Evolutionary conservation across 352 stramenopile species (phyloP).

Genomic region (Globisporangium iwayamae): DNA sequence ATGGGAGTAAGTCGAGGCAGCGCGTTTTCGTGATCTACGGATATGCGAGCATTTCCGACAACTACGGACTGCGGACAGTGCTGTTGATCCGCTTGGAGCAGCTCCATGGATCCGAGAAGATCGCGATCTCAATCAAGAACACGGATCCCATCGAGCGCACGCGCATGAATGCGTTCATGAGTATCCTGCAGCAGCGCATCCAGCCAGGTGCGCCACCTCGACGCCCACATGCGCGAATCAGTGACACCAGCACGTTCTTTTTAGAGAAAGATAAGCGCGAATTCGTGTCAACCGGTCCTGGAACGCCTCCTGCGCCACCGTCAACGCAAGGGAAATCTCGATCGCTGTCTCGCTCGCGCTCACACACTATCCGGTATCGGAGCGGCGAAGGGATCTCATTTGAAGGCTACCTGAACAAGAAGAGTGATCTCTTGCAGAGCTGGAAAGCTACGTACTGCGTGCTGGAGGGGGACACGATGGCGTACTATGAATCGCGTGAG

Average conservation of each 20-base stretch:
- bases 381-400: slow-evolving; percentile 68
- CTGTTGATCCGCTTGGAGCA: slow-evolving; percentile 64
- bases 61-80: slow-evolving; percentile 42
- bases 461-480: slow-evolving; percentile 71
- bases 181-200: slow-evolving; percentile 56
- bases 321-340: not conserved
- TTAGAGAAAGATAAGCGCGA: slow-evolving; percentile 38
- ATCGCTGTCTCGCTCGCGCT: slow-evolving; percentile 29
- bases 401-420: slow-evolving; percentile 83
- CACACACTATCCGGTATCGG: slow-evolving; percentile 66
- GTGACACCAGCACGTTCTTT: slow-evolving; percentile 52
- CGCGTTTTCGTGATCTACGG: slow-evolving; percentile 47
- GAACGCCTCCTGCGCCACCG: slow-evolving; percentile 2
- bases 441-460: slow-evolving; percentile 80
- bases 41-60: slow-evolving; percentile 48
- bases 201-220: slow-evolving; percentile 43
- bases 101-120: slow-evolving; percentile 62
- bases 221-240: slow-evolving; percentile 32
- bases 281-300: not conserved
- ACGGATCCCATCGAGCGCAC: slow-evolving; percentile 58
- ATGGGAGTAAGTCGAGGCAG: slow-evolving; percentile 10
- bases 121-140: slow-evolving; percentile 62
- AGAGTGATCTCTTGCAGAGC: slow-evolving; percentile 66
- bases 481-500: slow-evolving; percentile 76
- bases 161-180: slow-evolving; percentile 46